Percentiles rank a stretch among this genome's conserved stretches.
Conservation (phyloP, 1,284 basidiomycete species). For the Agroathelia rolfsii region DNA sequence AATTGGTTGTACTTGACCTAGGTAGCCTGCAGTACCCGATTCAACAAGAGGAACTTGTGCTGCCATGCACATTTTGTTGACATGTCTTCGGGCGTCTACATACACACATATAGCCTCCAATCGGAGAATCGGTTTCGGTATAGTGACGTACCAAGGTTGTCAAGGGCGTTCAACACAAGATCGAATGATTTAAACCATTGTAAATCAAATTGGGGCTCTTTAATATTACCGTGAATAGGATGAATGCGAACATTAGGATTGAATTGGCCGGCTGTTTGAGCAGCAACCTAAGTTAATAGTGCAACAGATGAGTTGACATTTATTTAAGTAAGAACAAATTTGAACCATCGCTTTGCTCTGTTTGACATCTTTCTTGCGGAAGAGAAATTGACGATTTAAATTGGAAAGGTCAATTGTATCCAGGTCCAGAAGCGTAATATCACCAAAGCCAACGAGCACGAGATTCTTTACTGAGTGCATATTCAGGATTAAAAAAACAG, state of each 20-base stretch:
- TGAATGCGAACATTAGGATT: constrained; percentile 86
- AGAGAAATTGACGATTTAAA: constrained; percentile 95
- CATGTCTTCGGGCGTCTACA: constrained; percentile 81
- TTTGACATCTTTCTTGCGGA: constrained; percentile 95
- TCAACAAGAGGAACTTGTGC: constrained; percentile 88
- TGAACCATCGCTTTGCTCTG: constrained; percentile 85
- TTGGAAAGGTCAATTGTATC: constrained; percentile 99
- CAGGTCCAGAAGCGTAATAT: constrained; percentile 90
- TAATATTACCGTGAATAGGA: constrained; percentile 93
- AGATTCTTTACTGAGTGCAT: constrained; percentile 80
- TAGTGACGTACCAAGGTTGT: constrained; percentile 72
- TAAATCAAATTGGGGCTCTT: constrained; percentile 85
- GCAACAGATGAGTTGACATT: constrained; percentile 1
- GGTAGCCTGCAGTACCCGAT: constrained; percentile 93
- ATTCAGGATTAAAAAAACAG: constrained; percentile 4
- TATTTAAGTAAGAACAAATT: constrained; percentile 6
- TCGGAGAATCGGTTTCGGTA: constrained; percentile 1
- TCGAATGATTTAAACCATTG: constrained; percentile 88
- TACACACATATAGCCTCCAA: constrained; percentile 5
- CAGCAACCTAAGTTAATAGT: constrained; percentile 55
- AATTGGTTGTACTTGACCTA: constrained; percentile 77
- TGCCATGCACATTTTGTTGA: constrained; percentile 96
- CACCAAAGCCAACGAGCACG: constrained; percentile 84
- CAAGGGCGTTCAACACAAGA: constrained; percentile 91
- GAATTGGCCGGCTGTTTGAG: constrained; percentile 82